Evolutionary conservation across 2,329 filamentous ascomycete species (phyloP), one percentile per base, ranked within the genome.

Genomic region (Fusarium cyanostomum): DNA sequence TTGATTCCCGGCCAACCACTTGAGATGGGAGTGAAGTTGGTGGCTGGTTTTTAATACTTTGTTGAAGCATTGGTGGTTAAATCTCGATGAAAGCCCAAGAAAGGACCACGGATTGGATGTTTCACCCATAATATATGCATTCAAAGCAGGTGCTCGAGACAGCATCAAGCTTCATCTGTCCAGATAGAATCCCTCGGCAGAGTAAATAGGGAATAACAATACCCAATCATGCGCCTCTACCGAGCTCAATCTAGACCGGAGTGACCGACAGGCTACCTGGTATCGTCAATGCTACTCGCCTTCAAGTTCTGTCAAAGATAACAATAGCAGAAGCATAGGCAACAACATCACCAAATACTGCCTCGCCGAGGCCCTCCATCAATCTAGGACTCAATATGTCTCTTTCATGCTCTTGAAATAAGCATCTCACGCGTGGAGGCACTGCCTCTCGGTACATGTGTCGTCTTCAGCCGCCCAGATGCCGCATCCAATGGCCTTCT

Each of bases 401-500:
- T 10, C 37, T 41, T 31, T 33, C 38, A 52, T 37, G 21, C 21
- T 18, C 58, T 63, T 50, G 53, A 45, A 56, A 62, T 63, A 65
- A 52, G 62, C 62, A 63, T 65, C 41, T 63, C 39, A 64, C 61
- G 28, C 39, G 37, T 58, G 34, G 43, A 38, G 52, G 57, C 62
- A 64, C 62, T 65, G 52, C 62, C 62, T 42, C 48, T 46, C 31
- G 21, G 38, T 26, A 30, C 15, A 54, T 52, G 62, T 66, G 58
- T 52, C 58, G 63, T 63, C 13, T 28, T 38, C 35, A 56, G 50
- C 62, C 27, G 34, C 53, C 33, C 48, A 21, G 12, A 15, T 13
- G 31, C 13, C 18, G 28, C 28, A 33, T 34, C 62, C 56, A 65
- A 65, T 61, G 37, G 37, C 33, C 27, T 34, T 13, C 7, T n/a